Percentiles rank a stretch among this genome's conserved stretches.
phyloP scores from a whole-genome alignment of 495 filamentous ascomycete species.

The Sabuloglossum arenarium region DNA sequence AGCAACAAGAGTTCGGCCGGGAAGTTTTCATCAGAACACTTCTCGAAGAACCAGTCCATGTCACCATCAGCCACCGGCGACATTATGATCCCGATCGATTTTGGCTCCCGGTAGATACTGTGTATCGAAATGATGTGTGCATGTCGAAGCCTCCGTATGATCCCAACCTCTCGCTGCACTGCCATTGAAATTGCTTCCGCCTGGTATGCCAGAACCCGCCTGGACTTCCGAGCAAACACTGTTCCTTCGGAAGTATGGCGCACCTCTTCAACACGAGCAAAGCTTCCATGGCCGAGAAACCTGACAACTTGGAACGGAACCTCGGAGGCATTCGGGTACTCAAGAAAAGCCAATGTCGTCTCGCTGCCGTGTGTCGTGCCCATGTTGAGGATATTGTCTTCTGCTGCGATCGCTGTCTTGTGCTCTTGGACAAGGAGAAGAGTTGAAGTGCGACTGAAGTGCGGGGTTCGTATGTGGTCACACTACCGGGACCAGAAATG shows the following conservation, averaged over 20 bases:
- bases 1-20: neutral
- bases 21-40: neutral
- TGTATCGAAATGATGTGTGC: neutral
- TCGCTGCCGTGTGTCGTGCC: neutral
- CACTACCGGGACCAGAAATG: too few species aligned
- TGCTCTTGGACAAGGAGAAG: too few species aligned
- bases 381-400: neutral
- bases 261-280: neutral
- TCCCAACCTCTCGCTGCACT: neutral
- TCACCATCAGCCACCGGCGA: neutral
- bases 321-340: neutral
- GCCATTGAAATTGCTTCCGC: neutral
- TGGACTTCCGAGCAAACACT: neutral
- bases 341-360: neutral
- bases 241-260: neutral
- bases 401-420: too few species aligned
- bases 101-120: neutral
- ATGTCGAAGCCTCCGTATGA: neutral
- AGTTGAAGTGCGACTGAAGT: too few species aligned
- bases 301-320: neutral
- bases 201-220: neutral
- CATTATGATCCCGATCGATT: neutral
- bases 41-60: neutral
- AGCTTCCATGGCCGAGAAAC: neutral
- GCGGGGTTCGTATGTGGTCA: too few species aligned